A percentile compares a stretch with the other conserved stretches of the same genome.
These are phyloP conservation scores for Trichophyton verrucosum DNA, from an alignment of 2,329 filamentous ascomycete genomes.

Conservation along the genomic window DNA sequence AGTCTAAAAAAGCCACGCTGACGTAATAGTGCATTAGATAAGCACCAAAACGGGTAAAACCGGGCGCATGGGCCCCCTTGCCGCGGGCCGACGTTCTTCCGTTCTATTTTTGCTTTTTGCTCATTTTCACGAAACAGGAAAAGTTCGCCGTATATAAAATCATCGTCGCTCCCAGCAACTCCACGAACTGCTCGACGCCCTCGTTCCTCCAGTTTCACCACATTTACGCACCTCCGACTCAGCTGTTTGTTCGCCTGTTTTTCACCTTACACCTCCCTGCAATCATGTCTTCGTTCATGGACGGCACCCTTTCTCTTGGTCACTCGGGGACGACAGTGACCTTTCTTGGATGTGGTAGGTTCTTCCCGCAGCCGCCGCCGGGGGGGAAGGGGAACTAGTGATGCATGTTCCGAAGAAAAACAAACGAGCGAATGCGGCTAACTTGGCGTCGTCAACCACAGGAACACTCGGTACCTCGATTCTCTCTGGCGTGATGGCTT, in stretches of 20 bases:
- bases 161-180: not conserved
- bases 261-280: not conserved
- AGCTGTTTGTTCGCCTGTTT: not conserved
- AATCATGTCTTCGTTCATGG: not conserved
- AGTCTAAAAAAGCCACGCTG: not conserved
- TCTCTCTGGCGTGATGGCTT: conserved; percentile 63
- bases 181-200: not conserved
- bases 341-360: conserved; percentile 65
- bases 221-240: not conserved
- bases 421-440: not conserved
- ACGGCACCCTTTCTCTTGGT: not conserved
- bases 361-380: not conserved
- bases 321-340: conserved; percentile 26
- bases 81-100: not conserved
- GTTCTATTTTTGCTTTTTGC: not conserved
- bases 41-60: conserved; percentile 1
- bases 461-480: conserved; percentile 80
- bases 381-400: not conserved
- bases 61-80: not conserved
- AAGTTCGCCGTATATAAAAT: not conserved
- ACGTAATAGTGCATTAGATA: not conserved
- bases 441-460: conserved; percentile 23
- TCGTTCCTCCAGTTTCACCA: not conserved
- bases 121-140: not conserved
- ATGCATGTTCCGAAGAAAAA: conserved; percentile 1